A percentile compares a stretch with the other conserved stretches of the same genome.
Evolutionary conservation across 2,329 filamentous ascomycete species (phyloP).

Genomic region (Ophiostoma populinum): DNA sequence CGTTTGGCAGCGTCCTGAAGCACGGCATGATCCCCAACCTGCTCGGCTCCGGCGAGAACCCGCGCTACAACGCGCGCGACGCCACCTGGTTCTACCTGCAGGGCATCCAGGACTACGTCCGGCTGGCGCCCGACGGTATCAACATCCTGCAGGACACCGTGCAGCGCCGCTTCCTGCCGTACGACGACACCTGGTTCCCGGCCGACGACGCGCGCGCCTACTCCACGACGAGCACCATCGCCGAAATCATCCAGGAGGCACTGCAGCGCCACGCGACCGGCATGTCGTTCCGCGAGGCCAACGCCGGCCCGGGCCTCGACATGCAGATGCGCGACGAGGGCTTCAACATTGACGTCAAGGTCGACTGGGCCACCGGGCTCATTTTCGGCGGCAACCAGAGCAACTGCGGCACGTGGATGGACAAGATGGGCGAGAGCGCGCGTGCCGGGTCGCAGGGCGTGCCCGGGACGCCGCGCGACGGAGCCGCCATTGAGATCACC

Average conservation of each 20-base stretch:
- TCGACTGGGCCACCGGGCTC: conserved; percentile 82
- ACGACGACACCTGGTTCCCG: conserved; percentile 89
- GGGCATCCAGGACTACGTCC: conserved; percentile 82
- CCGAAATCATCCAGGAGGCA: conserved; percentile 84
- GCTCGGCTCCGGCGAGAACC: conserved; percentile 66
- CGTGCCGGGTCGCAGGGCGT: conserved; percentile 82
- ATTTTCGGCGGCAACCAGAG: conserved; percentile 85
- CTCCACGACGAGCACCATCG: conserved; percentile 63
- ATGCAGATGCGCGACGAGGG: conserved; percentile 84
- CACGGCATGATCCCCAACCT: conserved; percentile 98
- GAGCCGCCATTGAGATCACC: conserved; percentile 86
- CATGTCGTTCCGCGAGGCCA: conserved; percentile 85
- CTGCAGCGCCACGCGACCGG: conserved; percentile 82
- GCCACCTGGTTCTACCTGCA: conserved; percentile 98
- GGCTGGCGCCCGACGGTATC: conserved; percentile 61
- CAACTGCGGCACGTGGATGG: conserved; percentile 99
- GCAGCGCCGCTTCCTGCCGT: conserved; percentile 74
- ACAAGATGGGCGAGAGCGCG: conserved; percentile 99
- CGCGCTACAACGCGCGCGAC: conserved; percentile 89
- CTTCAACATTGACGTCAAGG: conserved; percentile 79
- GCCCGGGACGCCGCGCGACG: conserved; percentile 91
- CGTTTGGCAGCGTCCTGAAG: conserved; percentile 91
- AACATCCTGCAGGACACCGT: conserved; percentile 60
- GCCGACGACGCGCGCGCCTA: conserved; percentile 71
- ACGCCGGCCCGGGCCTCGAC: conserved; percentile 76